Conservation (phyloP, 345 rosid species). For the Sonneratia caseolaris region DNA sequence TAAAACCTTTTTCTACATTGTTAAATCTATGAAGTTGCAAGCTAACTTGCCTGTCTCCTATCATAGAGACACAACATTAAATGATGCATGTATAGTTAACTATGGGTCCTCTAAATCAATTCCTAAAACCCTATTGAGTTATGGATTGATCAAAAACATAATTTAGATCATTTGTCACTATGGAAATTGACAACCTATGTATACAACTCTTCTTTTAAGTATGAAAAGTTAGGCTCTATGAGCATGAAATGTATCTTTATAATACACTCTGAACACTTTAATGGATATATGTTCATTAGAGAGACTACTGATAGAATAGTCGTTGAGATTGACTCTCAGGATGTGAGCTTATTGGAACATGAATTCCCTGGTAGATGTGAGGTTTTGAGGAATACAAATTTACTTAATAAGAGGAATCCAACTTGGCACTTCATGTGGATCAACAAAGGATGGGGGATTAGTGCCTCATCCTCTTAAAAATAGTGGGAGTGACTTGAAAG, state of each 20-base stretch:
- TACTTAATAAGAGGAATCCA: too few relatives aligned
- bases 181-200: not conserved
- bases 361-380: conserved; percentile 6
- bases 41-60: not conserved
- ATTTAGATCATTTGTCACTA: not conserved
- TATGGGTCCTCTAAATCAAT: not conserved
- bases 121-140: not conserved
- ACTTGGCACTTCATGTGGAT: too few relatives aligned
- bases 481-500: too few relatives aligned
- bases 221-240: not conserved
- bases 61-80: not conserved
- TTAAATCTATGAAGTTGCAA: not conserved
- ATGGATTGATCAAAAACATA: not conserved
- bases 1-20: not conserved
- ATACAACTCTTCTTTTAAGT: not conserved
- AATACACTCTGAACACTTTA: not conserved
- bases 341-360: conserved; percentile 2
- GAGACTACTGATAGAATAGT: not conserved
- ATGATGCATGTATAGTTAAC: not conserved
- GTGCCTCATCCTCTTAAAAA: too few relatives aligned
- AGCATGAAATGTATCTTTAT: not conserved
- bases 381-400: not conserved
- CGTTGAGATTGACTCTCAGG: conserved; percentile 4
- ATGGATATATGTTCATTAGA: conserved; percentile 8
- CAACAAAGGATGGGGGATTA: too few relatives aligned